A percentile compares a stretch with the other conserved stretches of the same genome.
These are phyloP conservation scores for Talaromyces albobiverticillius DNA, from an alignment of 2,329 filamentous ascomycete genomes.

Conservation along the genomic window DNA sequence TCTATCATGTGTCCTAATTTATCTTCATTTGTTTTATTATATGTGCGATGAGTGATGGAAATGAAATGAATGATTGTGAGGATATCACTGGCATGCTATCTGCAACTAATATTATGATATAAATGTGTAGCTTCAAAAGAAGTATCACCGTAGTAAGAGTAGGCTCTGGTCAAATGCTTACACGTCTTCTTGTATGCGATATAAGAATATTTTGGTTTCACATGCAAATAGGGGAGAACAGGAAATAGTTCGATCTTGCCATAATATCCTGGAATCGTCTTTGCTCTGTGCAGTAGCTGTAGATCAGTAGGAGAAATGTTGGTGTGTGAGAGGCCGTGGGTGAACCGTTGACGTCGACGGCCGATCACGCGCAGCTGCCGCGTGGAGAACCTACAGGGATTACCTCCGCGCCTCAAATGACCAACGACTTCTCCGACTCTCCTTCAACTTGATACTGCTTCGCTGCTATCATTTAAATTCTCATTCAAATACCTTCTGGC, in stretches of 20 bases:
- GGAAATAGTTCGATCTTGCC: no score
- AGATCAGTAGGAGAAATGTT: no score
- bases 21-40: background rate
- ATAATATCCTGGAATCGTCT: no score
- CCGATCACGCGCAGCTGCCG: conserved; percentile 9
- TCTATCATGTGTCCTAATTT: background rate
- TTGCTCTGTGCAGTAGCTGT: no score
- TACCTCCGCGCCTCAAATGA: background rate
- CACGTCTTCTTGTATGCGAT: no score
- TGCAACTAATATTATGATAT: no score
- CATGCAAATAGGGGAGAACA: no score
- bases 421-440: background rate
- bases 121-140: no score
- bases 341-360: conserved; percentile 1
- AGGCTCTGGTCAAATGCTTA: no score
- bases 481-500: conserved; percentile 15
- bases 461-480: background rate
- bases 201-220: no score
- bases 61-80: background rate
- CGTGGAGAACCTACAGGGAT: background rate
- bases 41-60: background rate
- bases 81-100: background rate
- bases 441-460: background rate
- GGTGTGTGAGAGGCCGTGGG: no score
- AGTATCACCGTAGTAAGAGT: no score